Base-by-base conservation (phyloP, 2,329 filamentous ascomycete genomes). In the Aspergillus fijiensis region DNA sequence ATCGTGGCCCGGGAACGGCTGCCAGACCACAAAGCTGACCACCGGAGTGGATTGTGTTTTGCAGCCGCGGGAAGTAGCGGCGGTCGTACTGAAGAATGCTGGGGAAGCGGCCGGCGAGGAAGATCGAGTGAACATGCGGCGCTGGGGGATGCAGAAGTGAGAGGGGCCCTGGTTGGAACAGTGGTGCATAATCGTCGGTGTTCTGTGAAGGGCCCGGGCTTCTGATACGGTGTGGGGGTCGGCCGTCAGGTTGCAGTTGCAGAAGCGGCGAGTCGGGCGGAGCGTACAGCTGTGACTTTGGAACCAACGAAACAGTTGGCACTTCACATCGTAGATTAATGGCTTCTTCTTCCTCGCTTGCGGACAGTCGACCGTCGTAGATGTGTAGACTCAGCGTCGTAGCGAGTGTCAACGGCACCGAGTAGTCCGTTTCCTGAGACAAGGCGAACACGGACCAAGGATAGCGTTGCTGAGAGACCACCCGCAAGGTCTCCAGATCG, bases 51-150 rank as follows among this genome's bases (percentile, higher is more conserved):
- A 96, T 87, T 0, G 91, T 91, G 5, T 87, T 88, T 61, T 87
- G 84, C 7, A 96, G 84, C 16, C 85, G 85, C 0, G 92, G 91
- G 69, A 97, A 96, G 74, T 86, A 91, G 49, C 94, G 88, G 3
- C 92, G 86, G 71, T 97, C 92, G 76, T 96, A 98, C 71, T 92
- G 89, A 3, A 97, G 80, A 59, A 97, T 91, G 68, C 87, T 93
- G 4, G 92, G 90, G 72, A 97, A 97, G 16, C 94, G 86, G 0
- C 94, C 94, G 4, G 89, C 91, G 39, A 97, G 87, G 78, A 93
- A 94, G 47, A 98, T 95, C 31, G 95, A 89, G 53, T 91, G 89
- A 19, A 87, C 81, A 63, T 85, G 81, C 1, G 85, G 78, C 9
- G 79, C 81, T 14, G 88, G 88, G 29, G 93, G 80, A 71, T 96